A percentile compares a stretch with the other conserved stretches of the same genome.
phyloP scores from a whole-genome alignment of 768 basidiomycete species.

The Nidularia pulvinata region DNA sequence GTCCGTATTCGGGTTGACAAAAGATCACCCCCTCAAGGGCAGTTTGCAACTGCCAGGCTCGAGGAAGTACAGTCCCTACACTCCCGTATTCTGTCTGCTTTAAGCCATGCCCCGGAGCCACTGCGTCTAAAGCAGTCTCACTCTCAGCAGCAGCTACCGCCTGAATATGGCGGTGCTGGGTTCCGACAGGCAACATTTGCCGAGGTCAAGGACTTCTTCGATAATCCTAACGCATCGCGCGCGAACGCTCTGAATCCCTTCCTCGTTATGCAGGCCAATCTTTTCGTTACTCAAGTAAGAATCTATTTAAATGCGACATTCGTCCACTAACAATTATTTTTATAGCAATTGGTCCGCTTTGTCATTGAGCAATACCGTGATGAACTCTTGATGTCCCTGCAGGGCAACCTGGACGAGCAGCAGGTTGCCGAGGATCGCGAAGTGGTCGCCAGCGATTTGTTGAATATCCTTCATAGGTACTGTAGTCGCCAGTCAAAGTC shows the following conservation, averaged over 20 bases:
- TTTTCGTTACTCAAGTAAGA: slow-evolving; percentile 88
- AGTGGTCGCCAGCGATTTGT: slow-evolving; percentile 83
- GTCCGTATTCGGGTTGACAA: slow-evolving; percentile 88
- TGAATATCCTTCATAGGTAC: slow-evolving; percentile 83
- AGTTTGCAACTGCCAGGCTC: slow-evolving; percentile 81
- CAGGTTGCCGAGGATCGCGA: slow-evolving; percentile 75
- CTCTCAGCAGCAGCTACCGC: slow-evolving; percentile 44
- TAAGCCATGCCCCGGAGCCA: slow-evolving; percentile 76
- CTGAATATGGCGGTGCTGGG: slow-evolving; percentile 67
- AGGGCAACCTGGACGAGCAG: slow-evolving; percentile 62
- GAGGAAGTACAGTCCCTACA: slow-evolving; percentile 86
- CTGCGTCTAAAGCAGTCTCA: slow-evolving; percentile 65
- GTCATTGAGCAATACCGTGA: slow-evolving; percentile 93
- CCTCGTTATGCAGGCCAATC: slow-evolving; percentile 90
- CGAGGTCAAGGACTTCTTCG: slow-evolving; percentile 90
- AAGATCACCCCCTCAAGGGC: slow-evolving; percentile 82
- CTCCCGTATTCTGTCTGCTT: slow-evolving; percentile 69
- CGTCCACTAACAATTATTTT: slow-evolving; percentile 1
- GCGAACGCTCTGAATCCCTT: slow-evolving; percentile 88
- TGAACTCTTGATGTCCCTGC: slow-evolving; percentile 72
- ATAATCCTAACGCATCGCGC: slow-evolving; percentile 85
- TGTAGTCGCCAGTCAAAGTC: slow-evolving; percentile 5
- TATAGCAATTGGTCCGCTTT: slow-evolving; percentile 89
- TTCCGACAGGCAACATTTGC: slow-evolving; percentile 85
- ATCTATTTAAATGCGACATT: neutral